Percentiles rank a stretch among this genome's conserved stretches.
These are phyloP conservation scores for Lindgomyces ingoldianus DNA, from an alignment of 495 filamentous ascomycete genomes.

Conservation along the genomic window DNA sequence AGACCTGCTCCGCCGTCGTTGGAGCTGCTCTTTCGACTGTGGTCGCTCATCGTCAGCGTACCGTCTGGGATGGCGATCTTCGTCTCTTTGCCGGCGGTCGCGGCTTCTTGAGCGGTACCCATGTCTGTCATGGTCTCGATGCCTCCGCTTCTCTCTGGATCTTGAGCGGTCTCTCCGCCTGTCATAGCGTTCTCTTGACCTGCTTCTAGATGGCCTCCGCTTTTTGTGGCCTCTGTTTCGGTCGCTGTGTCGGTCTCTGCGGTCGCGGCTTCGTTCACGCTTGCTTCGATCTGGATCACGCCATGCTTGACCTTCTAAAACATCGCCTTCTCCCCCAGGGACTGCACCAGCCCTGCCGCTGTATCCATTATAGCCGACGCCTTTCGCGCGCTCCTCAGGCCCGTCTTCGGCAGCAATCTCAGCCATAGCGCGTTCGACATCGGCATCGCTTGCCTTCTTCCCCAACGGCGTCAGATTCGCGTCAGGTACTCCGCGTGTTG, in stretches of 20 bases:
- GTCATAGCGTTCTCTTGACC: conserved; percentile 19
- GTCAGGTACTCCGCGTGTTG: conserved; percentile 39
- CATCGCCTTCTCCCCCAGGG: neutral
- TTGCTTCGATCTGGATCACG: neutral
- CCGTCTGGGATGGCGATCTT: conserved; percentile 9
- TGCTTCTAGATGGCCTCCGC: conserved; percentile 10
- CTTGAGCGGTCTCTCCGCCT: conserved; percentile 22
- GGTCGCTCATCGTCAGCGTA: neutral
- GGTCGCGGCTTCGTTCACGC: neutral
- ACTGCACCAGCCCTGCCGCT: neutral
- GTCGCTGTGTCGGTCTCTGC: neutral
- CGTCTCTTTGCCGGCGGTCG: conserved; percentile 18
- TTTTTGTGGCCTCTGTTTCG: conserved; percentile 12
- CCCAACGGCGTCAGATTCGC: conserved; percentile 44
- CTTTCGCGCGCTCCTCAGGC: conserved; percentile 30
- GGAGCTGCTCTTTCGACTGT: conserved; percentile 11
- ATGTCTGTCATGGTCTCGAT: conserved; percentile 17
- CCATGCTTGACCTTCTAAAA: neutral
- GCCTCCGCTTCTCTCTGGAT: conserved; percentile 2
- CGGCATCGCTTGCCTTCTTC: conserved; percentile 32
- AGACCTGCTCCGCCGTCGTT: conserved; percentile 21
- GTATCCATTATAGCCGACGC: conserved; percentile 19
- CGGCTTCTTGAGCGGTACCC: conserved; percentile 21
- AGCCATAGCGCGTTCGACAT: conserved; percentile 40
- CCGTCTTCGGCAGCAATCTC: conserved; percentile 36